A percentile compares a stretch with the other conserved stretches of the same genome.
These are phyloP conservation scores for Ganoderma boninense DNA, from an alignment of 1,284 basidiomycete genomes.

Conservation along the genomic window DNA sequence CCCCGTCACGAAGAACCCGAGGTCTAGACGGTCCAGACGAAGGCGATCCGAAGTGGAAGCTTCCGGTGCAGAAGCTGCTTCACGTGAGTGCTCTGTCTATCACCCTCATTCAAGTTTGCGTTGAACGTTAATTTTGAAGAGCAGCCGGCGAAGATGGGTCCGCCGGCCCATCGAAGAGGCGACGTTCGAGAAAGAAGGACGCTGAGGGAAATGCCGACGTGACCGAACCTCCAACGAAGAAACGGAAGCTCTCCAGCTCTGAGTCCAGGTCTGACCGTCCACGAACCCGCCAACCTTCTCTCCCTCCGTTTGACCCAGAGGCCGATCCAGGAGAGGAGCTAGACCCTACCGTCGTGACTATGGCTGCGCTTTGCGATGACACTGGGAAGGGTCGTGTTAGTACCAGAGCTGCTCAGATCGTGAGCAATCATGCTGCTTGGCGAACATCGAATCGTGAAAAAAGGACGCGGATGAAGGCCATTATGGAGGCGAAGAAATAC, in stretches of 20 bases:
- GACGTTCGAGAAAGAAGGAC: constrained; percentile 13
- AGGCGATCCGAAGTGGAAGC: constrained; percentile 11
- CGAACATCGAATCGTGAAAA: constrained; percentile 70
- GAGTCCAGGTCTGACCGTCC: constrained; percentile 25
- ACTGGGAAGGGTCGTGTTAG: constrained; percentile 78
- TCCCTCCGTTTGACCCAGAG: constrained; percentile 61
- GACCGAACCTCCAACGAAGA: constrained; percentile 15
- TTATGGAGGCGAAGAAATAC: constrained; percentile 78
- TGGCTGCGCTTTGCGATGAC: constrained; percentile 78
- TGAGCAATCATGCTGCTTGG: constrained; percentile 74
- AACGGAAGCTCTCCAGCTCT: constrained; percentile 9
- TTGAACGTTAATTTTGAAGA: not conserved
- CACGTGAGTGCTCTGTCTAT: constrained; percentile 10
- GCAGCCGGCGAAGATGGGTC: constrained; percentile 1
- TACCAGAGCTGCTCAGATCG: constrained; percentile 72
- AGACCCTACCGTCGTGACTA: constrained; percentile 80
- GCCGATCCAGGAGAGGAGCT: constrained; percentile 77
- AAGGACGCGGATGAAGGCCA: constrained; percentile 62
- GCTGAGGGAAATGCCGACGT: constrained; percentile 13
- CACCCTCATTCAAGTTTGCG: not conserved
- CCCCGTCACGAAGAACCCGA: not conserved
- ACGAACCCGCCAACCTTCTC: constrained; percentile 49
- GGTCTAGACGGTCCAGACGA: constrained; percentile 14
- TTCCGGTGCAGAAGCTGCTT: not conserved
- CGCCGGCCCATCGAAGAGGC: constrained; percentile 11